Conservation (phyloP, 768 basidiomycete species). For the Phylloporus scabripes region DNA sequence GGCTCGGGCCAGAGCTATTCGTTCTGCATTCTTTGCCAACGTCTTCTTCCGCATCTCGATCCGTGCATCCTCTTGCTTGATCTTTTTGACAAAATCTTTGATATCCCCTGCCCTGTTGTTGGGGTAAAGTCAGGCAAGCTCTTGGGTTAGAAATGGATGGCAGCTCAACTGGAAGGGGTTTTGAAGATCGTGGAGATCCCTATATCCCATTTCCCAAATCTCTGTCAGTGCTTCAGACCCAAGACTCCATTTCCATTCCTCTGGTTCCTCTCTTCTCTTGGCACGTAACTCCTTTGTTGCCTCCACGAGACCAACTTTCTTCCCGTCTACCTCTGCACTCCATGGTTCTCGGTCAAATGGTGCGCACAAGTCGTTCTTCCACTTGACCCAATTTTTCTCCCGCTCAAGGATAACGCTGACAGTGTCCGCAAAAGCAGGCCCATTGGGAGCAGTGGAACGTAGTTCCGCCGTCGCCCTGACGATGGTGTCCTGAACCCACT, state of each 20-base stretch:
- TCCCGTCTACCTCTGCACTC: conserved; percentile 43
- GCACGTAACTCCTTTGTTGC: conserved; percentile 48
- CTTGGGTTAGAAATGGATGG: background rate
- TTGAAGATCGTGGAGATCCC: conserved; percentile 56
- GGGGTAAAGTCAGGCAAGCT: conserved; percentile 3
- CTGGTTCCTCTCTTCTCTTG: conserved; percentile 52
- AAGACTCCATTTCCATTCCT: conserved; percentile 58
- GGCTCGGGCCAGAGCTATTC: conserved; percentile 38
- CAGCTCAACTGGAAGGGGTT: conserved; percentile 58
- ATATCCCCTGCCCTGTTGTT: conserved; percentile 64
- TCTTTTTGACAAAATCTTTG: conserved; percentile 66
- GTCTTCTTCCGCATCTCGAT: conserved; percentile 49
- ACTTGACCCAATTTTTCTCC: conserved; percentile 86
- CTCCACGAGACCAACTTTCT: conserved; percentile 54
- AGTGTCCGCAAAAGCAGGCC: conserved; percentile 70
- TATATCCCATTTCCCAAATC: conserved; percentile 80
- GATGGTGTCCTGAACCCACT: conserved; percentile 73
- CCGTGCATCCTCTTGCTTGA: conserved; percentile 59
- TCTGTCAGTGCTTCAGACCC: conserved; percentile 72
- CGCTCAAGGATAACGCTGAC: conserved; percentile 66
- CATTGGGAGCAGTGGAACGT: conserved; percentile 71
- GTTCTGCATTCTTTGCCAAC: conserved; percentile 35
- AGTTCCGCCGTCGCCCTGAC: conserved; percentile 51
- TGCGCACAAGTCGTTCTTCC: conserved; percentile 80
- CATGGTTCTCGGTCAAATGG: conserved; percentile 75